phyloP scores from a whole-genome alignment of 2,329 filamentous ascomycete genomes.

The Colletotrichum kahawae region DNA sequence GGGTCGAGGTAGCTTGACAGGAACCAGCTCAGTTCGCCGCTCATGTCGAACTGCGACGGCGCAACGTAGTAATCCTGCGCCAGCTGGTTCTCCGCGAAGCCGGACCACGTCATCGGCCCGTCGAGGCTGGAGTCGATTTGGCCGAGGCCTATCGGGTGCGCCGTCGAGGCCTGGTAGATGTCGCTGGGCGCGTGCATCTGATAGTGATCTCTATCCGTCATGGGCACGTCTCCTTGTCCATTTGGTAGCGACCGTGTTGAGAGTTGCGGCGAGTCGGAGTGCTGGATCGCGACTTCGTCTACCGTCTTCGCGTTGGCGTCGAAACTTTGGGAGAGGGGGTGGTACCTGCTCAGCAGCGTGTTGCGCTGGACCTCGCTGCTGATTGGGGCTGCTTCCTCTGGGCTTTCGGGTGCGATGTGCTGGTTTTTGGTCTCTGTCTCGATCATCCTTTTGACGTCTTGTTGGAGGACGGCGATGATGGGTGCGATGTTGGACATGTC shows the following conservation, averaged over 20 bases:
- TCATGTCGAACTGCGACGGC: slow-evolving; percentile 10
- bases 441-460: slow-evolving; percentile 5
- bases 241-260: neutral
- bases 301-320: slow-evolving; percentile 2
- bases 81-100: slow-evolving; percentile 5
- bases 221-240: neutral
- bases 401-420: neutral
- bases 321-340: slow-evolving; percentile 5
- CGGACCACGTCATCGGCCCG: neutral
- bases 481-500: slow-evolving; percentile 7
- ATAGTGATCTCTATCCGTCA: neutral
- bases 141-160: neutral
- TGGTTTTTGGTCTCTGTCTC: neutral
- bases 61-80: slow-evolving; percentile 4
- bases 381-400: neutral
- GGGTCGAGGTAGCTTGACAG: slow-evolving; percentile 4
- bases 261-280: neutral
- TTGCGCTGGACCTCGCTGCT: slow-evolving; percentile 2
- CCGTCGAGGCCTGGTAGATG: neutral
- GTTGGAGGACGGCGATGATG: slow-evolving; percentile 3
- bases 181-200: neutral
- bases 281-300: neutral
- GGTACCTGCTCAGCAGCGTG: slow-evolving; percentile 2
- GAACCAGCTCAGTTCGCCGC: slow-evolving; percentile 11
- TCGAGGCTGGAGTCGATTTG: neutral